Conservation (phyloP, 2,329 filamentous ascomycete genomes). For the Hypoxylon sp. region DNA sequence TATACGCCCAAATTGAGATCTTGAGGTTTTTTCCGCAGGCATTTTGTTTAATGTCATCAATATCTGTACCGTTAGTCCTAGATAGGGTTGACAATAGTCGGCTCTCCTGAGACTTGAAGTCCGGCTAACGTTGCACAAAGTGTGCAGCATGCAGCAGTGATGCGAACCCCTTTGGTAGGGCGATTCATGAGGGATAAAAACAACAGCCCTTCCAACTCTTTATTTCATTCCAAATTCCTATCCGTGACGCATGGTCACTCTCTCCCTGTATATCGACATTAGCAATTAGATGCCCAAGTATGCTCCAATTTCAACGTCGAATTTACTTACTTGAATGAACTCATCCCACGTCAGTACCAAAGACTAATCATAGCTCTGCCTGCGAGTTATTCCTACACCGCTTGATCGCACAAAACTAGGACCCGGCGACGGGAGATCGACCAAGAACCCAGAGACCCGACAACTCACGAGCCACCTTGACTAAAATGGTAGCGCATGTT, state of each 20-base stretch:
- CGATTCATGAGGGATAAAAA: slow-evolving; percentile 24
- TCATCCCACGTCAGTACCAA: background rate
- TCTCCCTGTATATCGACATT: slow-evolving; percentile 4
- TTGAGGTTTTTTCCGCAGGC: slow-evolving; percentile 5
- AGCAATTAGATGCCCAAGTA: slow-evolving; percentile 4
- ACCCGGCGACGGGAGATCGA: slow-evolving; percentile 5
- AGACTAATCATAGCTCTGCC: background rate
- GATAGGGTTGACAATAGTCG: background rate
- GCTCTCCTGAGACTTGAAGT: slow-evolving; percentile 24
- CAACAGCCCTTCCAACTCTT: slow-evolving; percentile 8
- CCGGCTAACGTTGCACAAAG: slow-evolving; percentile 25
- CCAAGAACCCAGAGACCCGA: background rate
- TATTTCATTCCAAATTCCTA: slow-evolving; percentile 28
- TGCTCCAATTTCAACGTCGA: slow-evolving; percentile 1
- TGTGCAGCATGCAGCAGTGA: slow-evolving; percentile 6
- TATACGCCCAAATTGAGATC: background rate
- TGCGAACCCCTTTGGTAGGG: slow-evolving; percentile 18
- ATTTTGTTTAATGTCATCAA: slow-evolving; percentile 13
- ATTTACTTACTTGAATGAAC: background rate
- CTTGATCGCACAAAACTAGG: background rate
- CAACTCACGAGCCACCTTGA: slow-evolving; percentile 1
- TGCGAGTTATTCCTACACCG: background rate
- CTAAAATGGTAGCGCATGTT: background rate
- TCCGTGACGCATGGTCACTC: slow-evolving; percentile 12
- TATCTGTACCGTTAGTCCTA: slow-evolving; percentile 4